Percentiles rank a stretch among this genome's conserved stretches.
phyloP scores from a whole-genome alignment of 208 protist genomes.

The Kentomonas sorsogonicus region DNA sequence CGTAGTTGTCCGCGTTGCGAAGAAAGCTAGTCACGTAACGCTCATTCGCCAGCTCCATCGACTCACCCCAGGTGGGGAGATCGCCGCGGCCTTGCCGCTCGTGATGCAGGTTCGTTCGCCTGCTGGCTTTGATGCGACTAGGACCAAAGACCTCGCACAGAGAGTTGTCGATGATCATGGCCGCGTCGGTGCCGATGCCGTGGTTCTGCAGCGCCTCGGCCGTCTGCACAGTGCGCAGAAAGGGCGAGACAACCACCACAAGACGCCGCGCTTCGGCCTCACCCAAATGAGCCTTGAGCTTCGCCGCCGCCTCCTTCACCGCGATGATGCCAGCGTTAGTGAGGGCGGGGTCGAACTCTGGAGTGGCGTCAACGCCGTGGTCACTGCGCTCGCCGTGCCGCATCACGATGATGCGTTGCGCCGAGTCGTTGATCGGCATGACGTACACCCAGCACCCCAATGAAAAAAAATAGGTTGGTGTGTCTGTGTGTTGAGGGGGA shows the following conservation, averaged over 20 bases:
- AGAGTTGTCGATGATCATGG: conserved; percentile 47
- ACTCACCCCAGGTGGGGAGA: conserved; percentile 66
- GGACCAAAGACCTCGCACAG: conserved; percentile 77
- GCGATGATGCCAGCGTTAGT: conserved; percentile 44
- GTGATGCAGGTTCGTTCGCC: conserved; percentile 14
- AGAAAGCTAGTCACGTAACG: conserved; percentile 4
- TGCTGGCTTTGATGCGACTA: conserved; percentile 44
- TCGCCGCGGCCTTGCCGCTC: conserved; percentile 11
- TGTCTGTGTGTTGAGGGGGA: no score
- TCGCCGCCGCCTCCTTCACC: conserved; percentile 23
- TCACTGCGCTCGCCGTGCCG: conserved; percentile 83
- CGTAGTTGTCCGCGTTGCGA: not conserved
- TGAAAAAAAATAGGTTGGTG: no score
- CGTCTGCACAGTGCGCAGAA: conserved; percentile 26
- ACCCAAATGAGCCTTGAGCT: conserved; percentile 32
- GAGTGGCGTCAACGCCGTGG: conserved; percentile 25
- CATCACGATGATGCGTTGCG: conserved; percentile 61
- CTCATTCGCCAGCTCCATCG: conserved; percentile 36
- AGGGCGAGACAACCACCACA: conserved; percentile 31
- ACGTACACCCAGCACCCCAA: no score
- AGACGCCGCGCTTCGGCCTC: conserved; percentile 16
- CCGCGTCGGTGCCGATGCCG: conserved; percentile 14
- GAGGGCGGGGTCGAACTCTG: conserved; percentile 66
- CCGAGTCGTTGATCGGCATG: conserved; percentile 1
- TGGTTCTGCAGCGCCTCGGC: conserved; percentile 1